Evolutionary conservation across 768 basidiomycete species (phyloP).

Genomic region (Calvatia gigantea): DNA sequence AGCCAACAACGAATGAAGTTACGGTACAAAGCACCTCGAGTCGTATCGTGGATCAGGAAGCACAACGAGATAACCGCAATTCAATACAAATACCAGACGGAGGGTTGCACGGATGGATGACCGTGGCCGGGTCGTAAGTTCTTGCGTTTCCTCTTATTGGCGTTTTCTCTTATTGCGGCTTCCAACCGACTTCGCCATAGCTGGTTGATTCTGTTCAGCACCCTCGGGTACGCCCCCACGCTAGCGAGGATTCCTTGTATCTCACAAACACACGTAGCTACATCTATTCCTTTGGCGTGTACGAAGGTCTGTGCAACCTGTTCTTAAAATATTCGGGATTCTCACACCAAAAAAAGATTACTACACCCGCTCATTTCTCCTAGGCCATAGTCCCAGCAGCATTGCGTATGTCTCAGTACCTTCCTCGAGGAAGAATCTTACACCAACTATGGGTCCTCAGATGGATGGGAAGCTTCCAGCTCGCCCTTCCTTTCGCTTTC

Average conservation of each 20-base stretch:
- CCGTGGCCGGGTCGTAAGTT: slow-evolving; percentile 42
- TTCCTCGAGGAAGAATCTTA: not conserved
- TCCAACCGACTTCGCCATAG: slow-evolving; percentile 18
- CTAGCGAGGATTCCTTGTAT: too few species aligned
- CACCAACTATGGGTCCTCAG: slow-evolving; percentile 20
- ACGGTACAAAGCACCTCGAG: not conserved
- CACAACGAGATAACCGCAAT: not conserved
- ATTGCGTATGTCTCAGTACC: slow-evolving; percentile 31
- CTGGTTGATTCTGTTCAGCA: slow-evolving; percentile 41
- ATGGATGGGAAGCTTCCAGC: slow-evolving; percentile 48
- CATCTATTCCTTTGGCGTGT: slow-evolving; percentile 27
- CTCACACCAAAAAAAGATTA: slow-evolving; percentile 34
- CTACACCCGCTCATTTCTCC: slow-evolving; percentile 36
- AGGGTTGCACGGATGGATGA: slow-evolving; percentile 38
- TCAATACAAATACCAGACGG: slow-evolving; percentile 27
- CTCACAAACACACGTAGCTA: slow-evolving; percentile 14
- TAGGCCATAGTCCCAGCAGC: slow-evolving; percentile 33
- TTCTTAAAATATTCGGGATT: slow-evolving; percentile 16
- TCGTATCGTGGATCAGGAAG: not conserved
- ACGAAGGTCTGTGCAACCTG: slow-evolving; percentile 26
- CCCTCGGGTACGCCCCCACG: slow-evolving; percentile 31
- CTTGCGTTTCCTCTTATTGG: not conserved
- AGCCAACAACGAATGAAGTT: not conserved
- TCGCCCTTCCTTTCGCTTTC: slow-evolving; percentile 39
- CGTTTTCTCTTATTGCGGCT: not conserved